Conservation (phyloP, 306 rosid species). For the Glycine latifolia region DNA sequence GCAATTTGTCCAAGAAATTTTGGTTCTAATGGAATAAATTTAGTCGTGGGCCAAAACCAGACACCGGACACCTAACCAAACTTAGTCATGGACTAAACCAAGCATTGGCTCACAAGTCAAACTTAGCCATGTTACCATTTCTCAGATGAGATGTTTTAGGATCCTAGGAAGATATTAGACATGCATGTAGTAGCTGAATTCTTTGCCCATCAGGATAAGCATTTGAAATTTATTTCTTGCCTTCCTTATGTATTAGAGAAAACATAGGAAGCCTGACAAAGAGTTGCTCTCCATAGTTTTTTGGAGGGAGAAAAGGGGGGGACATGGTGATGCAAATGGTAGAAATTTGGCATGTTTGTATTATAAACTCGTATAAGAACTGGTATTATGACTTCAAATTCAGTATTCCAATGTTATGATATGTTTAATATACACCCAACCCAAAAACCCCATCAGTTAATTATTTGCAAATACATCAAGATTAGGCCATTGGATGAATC, state of each 20-base stretch:
- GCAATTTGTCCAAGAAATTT: slow-evolving; percentile 45
- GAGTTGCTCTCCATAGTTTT: neutral
- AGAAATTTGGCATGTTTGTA: neutral
- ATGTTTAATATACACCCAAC: neutral
- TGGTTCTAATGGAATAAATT: too few species aligned
- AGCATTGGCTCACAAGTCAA: too few species aligned
- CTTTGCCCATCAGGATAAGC: too few species aligned
- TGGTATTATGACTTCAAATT: neutral
- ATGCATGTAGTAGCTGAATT: neutral
- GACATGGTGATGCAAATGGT: slow-evolving; percentile 10
- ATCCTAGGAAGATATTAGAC: slow-evolving; percentile 15
- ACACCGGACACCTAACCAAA: too few species aligned
- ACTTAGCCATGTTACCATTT: neutral
- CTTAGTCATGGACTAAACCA: too few species aligned
- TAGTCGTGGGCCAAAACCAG: too few species aligned
- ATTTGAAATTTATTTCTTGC: neutral
- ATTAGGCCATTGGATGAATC: neutral
- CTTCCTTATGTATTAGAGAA: too few species aligned
- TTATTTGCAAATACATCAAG: neutral
- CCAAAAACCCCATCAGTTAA: neutral
- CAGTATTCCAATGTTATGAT: slow-evolving; percentile 1
- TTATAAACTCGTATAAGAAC: neutral
- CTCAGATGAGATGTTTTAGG: neutral
- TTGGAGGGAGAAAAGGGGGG: neutral
- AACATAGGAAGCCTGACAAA: neutral